Evolutionary conservation across 805 yeast species (phyloP), one percentile per base, ranked within the genome.

Genomic region (Saturnispora galanensis): DNA sequence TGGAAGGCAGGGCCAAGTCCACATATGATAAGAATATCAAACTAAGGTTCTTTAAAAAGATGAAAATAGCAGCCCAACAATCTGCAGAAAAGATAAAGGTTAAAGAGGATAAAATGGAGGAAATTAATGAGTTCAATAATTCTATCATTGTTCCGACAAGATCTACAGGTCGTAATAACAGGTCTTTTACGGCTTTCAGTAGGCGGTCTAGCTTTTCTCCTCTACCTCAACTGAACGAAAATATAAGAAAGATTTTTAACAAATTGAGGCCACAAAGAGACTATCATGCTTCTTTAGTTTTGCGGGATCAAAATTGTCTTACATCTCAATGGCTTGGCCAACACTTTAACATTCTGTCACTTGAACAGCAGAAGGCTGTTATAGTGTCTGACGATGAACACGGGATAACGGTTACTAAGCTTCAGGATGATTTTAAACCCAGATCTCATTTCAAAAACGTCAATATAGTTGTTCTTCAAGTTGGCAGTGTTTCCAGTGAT

Each of bases 381-480:
- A 11, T 51, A 6, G 31, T 41, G 5, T 17, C 46, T 10, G 32
- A 29, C 2, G 29, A 39, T 12, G 52, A 50, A 1, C 5, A 13
- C 16, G 28, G 16, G 0, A 41, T 78, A 5, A 52, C 56, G 5
- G 53, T 77, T 10, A 52, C 65, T 2, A 65, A 75, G 17, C 59
- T 77, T 35, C 76, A 78, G 1, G 64, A 61, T 12, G 56, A 64
- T 18, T 58, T 64, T 42, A 49, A 65, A 21, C 64, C 65, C 21
- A 62, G 62, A 29, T 58, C 58, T 8, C 64, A 64, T 41, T 73
- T 74, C 51, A 54, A 60, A 26, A 58, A 61, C 17, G 57, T 72
- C 5, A 64, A 71, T 1, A 67, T 74, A 42, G 44, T 79, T 5
- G 49, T 79, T 3, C 65, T 77, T 52, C 79, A 76, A 50, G 67